A percentile compares a stretch with the other conserved stretches of the same genome.
These are phyloP conservation scores for Leishmania tarentolae DNA, from an alignment of 208 protist genomes.

Conservation along the genomic window DNA sequence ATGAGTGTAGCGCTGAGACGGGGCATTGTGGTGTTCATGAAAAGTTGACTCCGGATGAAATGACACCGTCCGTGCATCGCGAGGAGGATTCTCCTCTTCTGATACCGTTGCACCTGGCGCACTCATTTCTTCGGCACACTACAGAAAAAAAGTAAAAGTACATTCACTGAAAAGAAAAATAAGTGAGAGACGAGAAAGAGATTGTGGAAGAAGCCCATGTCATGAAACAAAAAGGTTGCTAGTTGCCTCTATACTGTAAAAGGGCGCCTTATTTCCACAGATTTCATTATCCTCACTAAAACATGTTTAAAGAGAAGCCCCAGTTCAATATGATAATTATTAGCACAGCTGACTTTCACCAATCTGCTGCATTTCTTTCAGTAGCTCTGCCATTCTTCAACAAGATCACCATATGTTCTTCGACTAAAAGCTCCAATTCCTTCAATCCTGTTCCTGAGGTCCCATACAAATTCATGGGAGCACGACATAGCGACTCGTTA, in stretches of 20 bases:
- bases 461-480: neutral
- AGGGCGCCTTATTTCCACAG: too few species aligned
- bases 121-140: slow-evolving; percentile 5
- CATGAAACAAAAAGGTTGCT: neutral
- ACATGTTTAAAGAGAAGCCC: neutral
- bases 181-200: neutral
- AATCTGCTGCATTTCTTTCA: neutral
- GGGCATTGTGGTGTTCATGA: slow-evolving; percentile 12
- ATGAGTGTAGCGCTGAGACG: slow-evolving; percentile 14
- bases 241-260: neutral
- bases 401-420: neutral
- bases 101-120: neutral
- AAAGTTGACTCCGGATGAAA: slow-evolving; percentile 25
- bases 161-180: too few species aligned
- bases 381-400: neutral
- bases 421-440: neutral
- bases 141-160: too few species aligned
- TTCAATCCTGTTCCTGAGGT: neutral
- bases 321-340: neutral
- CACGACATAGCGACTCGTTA: neutral
- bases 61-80: neutral
- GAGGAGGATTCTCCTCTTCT: neutral
- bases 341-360: neutral
- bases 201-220: neutral
- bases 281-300: too few species aligned